Conservation (phyloP, 495 filamentous ascomycete species). For the Hypoxylon cercidicola region DNA sequence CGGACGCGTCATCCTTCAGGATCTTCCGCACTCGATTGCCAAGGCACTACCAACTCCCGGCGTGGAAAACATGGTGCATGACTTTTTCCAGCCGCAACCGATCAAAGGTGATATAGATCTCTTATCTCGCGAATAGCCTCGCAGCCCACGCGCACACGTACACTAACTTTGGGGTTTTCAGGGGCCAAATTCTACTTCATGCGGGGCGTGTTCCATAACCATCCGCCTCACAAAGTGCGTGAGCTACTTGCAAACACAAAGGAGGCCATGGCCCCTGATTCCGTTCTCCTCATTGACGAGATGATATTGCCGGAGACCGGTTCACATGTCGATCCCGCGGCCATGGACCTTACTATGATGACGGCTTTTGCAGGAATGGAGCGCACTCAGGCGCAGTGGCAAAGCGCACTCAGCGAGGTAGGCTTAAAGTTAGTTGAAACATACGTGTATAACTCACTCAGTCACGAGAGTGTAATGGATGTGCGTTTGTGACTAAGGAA, state of each 20-base stretch:
- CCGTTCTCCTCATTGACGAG: conserved; percentile 55
- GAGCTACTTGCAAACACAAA: conserved; percentile 50
- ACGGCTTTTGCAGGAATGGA: conserved; percentile 6
- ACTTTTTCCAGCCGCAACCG: conserved; percentile 59
- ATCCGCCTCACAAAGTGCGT: conserved; percentile 44
- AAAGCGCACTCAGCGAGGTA: neutral
- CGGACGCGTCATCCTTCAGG: conserved; percentile 59
- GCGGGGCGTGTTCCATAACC: conserved; percentile 56
- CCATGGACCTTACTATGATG: conserved; percentile 27
- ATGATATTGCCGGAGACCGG: conserved; percentile 45
- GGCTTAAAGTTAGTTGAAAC: conserved; percentile 53
- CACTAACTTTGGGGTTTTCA: neutral
- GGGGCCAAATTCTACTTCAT: conserved; percentile 57
- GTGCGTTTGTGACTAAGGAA: too few relatives aligned
- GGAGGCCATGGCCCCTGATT: conserved; percentile 49
- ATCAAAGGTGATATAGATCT: conserved; percentile 41
- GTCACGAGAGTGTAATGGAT: conserved; percentile 32
- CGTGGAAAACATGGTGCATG: conserved; percentile 51
- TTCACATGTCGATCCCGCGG: neutral
- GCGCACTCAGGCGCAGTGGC: conserved; percentile 18
- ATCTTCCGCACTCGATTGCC: conserved; percentile 52
- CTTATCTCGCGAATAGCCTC: conserved; percentile 9
- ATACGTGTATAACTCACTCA: conserved; percentile 38
- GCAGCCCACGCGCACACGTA: neutral
- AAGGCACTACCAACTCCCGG: conserved; percentile 47